These are phyloP conservation scores for Aspergillus ochraceoroseus DNA, from an alignment of 2,329 filamentous ascomycete species.

Conservation along the genomic window DNA sequence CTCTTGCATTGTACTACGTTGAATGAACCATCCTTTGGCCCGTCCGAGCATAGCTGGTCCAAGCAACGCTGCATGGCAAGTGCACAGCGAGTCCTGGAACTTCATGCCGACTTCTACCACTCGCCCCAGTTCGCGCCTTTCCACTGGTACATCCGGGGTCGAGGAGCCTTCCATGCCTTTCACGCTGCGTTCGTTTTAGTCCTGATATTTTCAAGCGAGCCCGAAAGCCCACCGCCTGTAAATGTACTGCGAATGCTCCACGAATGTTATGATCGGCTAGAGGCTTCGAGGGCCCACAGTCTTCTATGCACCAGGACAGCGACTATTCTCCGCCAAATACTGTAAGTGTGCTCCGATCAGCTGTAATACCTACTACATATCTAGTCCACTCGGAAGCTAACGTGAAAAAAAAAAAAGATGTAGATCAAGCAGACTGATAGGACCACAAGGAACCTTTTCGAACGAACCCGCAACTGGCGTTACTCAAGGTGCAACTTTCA, in stretches of 20 bases:
- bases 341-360: slow-evolving; percentile 25
- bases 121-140: slow-evolving; percentile 33
- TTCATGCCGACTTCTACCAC: slow-evolving; percentile 33
- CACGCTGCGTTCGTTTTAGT: slow-evolving; percentile 37
- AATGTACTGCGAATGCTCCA: too few relatives aligned
- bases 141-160: slow-evolving; percentile 39
- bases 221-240: slow-evolving; percentile 26
- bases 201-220: slow-evolving; percentile 28
- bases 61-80: slow-evolving; percentile 34
- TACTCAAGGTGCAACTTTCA: too few relatives aligned
- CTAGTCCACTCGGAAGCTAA: too few relatives aligned
- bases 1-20: slow-evolving; percentile 35
- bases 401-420: too few relatives aligned
- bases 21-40: slow-evolving; percentile 27
- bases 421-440: too few relatives aligned
- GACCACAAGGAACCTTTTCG: too few relatives aligned
- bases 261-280: too few relatives aligned
- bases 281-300: slow-evolving; percentile 34
- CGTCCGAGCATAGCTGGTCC: too few relatives aligned
- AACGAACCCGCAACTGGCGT: too few relatives aligned
- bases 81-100: slow-evolving; percentile 32
- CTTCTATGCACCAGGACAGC: slow-evolving; percentile 37
- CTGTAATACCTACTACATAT: too few relatives aligned
- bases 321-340: slow-evolving; percentile 32
- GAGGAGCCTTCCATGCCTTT: slow-evolving; percentile 42